Evolutionary conservation across 2,329 filamentous ascomycete genomes (phyloP), one percentile per base, ranked within the genome.

Genomic region (Diplocarpon mali): DNA sequence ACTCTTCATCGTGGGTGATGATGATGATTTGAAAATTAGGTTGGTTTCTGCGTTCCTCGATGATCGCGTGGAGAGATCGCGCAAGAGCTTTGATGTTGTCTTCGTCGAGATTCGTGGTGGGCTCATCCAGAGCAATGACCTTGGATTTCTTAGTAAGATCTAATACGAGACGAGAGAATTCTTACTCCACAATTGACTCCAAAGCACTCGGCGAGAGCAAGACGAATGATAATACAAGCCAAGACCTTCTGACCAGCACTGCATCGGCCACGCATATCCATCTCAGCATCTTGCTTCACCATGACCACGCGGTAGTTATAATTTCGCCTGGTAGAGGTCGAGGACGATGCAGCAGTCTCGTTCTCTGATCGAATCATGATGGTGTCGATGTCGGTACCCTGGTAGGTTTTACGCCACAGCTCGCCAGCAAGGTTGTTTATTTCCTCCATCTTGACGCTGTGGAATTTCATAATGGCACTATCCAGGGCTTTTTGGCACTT

Each of bases 231-330:
- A 67, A 98, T 98, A 64, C 83, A 88, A 4, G 92, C 92, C 24
- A 98, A 77, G 24, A 98, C 90, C 66, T 94, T 95, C 64, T 98
- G 92, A 3, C 92, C 92, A 1, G 92, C 92, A 54, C 85, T 93
- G 71, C 92, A 98, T 44, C 92, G 85, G 1, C 92, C 93, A 51
- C 92, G 86, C 92, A 98, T 98, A 67, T 98, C 92, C 88, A 98
- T 95, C 65, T 98, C 92, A 0, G 85, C 86, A 59, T 93, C 88
- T 62, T 90, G 83, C 69, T 98, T 98, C 56, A 95, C 80, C 92
- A 98, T 98, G 65, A 86, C 89, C 5, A 98, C 83, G 38, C 92
- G 85, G 70, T 98, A 98, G 67, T 98, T 96, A 73, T 96, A 96
- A 50, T 73, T 85, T 57, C 86, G 80, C 58, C 86, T 88, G 45